phyloP scores from a whole-genome alignment of 2,329 filamentous ascomycete genomes.

The Pseudogymnoascus sp. region DNA sequence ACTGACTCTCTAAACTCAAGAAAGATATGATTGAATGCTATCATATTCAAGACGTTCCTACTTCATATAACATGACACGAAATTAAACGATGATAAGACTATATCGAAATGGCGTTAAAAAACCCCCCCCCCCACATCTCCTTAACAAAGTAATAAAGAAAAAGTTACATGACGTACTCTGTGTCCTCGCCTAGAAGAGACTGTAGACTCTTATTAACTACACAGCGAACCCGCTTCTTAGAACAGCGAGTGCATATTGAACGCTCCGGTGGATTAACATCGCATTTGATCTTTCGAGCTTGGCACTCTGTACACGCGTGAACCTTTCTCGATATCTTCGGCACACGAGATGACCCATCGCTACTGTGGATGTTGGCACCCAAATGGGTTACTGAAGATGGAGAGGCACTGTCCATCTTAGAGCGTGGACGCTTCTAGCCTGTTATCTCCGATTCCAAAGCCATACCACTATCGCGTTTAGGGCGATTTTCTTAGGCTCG shows the following conservation, averaged over 20 bases:
- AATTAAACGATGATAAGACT: not conserved
- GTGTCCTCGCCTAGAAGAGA: constrained; percentile 49
- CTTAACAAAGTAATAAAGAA: not conserved
- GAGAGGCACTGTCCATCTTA: not conserved
- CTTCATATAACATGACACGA: not conserved
- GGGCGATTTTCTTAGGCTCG: not conserved
- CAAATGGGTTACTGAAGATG: not conserved
- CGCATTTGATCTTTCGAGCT: constrained; percentile 49
- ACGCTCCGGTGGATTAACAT: constrained; percentile 32
- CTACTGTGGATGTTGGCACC: not conserved
- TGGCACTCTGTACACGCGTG: constrained; percentile 41
- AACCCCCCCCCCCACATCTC: not conserved
- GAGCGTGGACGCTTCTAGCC: not conserved
- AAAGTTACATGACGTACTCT: constrained; percentile 34
- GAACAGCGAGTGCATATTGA: constrained; percentile 43
- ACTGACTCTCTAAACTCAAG: not conserved
- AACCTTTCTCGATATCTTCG: constrained; percentile 27
- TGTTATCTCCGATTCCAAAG: not conserved
- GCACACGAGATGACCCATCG: constrained; percentile 13
- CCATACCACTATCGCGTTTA: not conserved
- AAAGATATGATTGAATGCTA: not conserved
- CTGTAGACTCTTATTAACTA: constrained; percentile 51
- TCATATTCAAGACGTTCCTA: not conserved
- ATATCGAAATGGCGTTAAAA: too few relatives aligned
- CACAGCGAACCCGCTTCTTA: constrained; percentile 44